Percentiles rank a stretch among this genome's conserved stretches.
phyloP scores from a whole-genome alignment of 2,329 filamentous ascomycete species.

The Xylariales sp. region DNA sequence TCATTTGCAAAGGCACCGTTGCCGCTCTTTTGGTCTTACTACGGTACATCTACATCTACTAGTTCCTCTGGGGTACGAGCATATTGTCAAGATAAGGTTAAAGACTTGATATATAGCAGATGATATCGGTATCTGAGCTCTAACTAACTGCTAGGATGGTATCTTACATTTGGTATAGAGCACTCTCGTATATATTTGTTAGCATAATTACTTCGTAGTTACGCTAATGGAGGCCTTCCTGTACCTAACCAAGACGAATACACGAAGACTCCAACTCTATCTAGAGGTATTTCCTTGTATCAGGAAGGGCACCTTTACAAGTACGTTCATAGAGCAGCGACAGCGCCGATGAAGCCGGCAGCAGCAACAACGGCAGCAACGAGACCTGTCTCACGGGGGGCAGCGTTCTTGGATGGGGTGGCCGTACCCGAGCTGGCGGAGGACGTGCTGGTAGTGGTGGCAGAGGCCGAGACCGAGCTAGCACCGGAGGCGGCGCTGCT shows the following conservation, averaged over 20 bases:
- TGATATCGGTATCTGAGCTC: too few species aligned
- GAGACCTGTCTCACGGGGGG: constrained; percentile 16
- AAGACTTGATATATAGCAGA: constrained; percentile 19
- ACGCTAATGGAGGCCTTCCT: too few species aligned
- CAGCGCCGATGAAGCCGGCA: constrained; percentile 16
- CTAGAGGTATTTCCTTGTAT: too few species aligned
- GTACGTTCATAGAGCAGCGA: constrained; percentile 15
- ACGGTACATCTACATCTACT: constrained; percentile 22
- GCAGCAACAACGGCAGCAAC: constrained; percentile 14
- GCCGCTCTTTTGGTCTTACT: constrained; percentile 6
- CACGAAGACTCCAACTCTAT: too few species aligned
- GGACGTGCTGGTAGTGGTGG: background rate
- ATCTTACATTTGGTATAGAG: too few species aligned
- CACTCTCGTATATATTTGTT: too few species aligned
- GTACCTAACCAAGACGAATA: too few species aligned
- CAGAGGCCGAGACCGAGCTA: background rate
- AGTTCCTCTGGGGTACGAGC: constrained; percentile 19
- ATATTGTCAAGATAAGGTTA: constrained; percentile 21
- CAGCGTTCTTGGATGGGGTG: constrained; percentile 8
- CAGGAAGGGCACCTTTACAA: too few species aligned
- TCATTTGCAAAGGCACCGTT: constrained; percentile 24
- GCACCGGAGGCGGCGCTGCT: constrained; percentile 2
- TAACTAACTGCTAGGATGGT: too few species aligned
- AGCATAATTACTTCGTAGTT: too few species aligned
- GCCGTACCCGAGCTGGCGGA: constrained; percentile 1